These are phyloP conservation scores for Sporormia fimetaria DNA, from an alignment of 495 filamentous ascomycete species.

Conservation along the genomic window DNA sequence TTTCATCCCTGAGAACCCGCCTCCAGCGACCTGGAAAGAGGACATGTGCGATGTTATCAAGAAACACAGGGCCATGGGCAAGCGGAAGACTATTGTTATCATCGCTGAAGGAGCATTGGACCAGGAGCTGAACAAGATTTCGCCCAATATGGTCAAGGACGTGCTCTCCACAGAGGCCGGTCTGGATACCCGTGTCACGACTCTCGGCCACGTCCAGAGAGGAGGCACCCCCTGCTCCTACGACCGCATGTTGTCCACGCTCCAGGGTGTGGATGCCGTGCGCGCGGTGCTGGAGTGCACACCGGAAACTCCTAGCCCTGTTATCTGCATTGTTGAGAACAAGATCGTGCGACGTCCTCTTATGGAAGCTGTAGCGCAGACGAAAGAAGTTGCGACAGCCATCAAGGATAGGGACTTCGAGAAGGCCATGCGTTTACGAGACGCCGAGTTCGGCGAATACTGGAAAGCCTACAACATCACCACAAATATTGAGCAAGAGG, in stretches of 20 bases:
- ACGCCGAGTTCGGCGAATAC: conserved; percentile 91
- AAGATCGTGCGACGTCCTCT: conserved; percentile 86
- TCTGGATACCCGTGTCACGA: conserved; percentile 89
- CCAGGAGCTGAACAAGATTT: conserved; percentile 71
- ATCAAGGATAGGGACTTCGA: conserved; percentile 77
- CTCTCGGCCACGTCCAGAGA: conserved; percentile 90
- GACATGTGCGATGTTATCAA: conserved; percentile 77
- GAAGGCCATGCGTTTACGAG: conserved; percentile 71
- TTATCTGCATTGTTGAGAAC: conserved; percentile 95
- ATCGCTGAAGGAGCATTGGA: conserved; percentile 93
- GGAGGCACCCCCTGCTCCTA: conserved; percentile 88
- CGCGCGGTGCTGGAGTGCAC: conserved; percentile 88
- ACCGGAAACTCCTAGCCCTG: conserved; percentile 78
- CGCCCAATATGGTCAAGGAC: conserved; percentile 67
- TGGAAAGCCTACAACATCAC: conserved; percentile 83
- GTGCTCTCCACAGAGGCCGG: conserved; percentile 68
- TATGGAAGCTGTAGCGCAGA: conserved; percentile 75
- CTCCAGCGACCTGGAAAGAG: conserved; percentile 72
- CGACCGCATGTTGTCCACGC: conserved; percentile 82
- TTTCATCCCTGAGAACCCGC: conserved; percentile 93
- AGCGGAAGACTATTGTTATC: conserved; percentile 96
- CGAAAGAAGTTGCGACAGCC: conserved; percentile 67
- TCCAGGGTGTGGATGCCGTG: conserved; percentile 95
- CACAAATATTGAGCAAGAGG: conserved; percentile 55
- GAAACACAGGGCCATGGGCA: conserved; percentile 83